Conservation (phyloP, 2,329 filamentous ascomycete genomes). For the Neurospora sp. region DNA sequence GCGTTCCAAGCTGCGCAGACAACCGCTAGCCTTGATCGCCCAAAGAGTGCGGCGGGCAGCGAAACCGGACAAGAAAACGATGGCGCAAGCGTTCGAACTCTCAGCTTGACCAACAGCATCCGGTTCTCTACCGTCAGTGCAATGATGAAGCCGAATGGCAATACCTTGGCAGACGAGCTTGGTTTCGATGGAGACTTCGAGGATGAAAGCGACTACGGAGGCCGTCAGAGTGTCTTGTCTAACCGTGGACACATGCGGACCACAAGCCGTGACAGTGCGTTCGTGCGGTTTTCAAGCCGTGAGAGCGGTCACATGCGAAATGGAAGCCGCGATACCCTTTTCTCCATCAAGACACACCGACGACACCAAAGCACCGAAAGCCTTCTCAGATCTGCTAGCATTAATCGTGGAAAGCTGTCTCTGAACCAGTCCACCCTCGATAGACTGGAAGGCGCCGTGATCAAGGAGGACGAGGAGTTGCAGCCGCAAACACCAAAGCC, state of each 20-base stretch:
- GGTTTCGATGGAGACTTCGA: constrained; percentile 74
- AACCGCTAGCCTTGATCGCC: constrained; percentile 22
- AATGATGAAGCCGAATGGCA: constrained; percentile 49
- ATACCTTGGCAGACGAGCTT: constrained; percentile 85
- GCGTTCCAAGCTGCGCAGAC: constrained; percentile 50
- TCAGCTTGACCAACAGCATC: constrained; percentile 62
- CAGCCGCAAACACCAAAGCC: constrained; percentile 26
- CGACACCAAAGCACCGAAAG: constrained; percentile 51
- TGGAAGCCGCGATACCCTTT: constrained; percentile 46
- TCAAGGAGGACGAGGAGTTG: constrained; percentile 38
- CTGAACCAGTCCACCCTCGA: constrained; percentile 47
- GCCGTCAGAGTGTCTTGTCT: constrained; percentile 52
- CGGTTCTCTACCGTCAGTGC: constrained; percentile 62
- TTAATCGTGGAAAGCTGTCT: constrained; percentile 40
- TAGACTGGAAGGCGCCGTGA: constrained; percentile 40
- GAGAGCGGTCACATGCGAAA: constrained; percentile 37
- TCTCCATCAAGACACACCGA: constrained; percentile 36
- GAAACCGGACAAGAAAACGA: constrained; percentile 58
- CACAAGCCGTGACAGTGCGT: constrained; percentile 45
- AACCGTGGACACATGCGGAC: constrained; percentile 39
- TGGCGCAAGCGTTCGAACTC: constrained; percentile 60
- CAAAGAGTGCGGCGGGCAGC: constrained; percentile 48
- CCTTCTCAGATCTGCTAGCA: constrained; percentile 43
- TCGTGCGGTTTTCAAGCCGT: not conserved
- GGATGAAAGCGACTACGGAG: constrained; percentile 60